Percentiles rank a stretch among this genome's conserved stretches.
Evolutionary conservation across 164 flowering plant genomes (phyloP).

Genomic region (Macadamia tetraphylla): DNA sequence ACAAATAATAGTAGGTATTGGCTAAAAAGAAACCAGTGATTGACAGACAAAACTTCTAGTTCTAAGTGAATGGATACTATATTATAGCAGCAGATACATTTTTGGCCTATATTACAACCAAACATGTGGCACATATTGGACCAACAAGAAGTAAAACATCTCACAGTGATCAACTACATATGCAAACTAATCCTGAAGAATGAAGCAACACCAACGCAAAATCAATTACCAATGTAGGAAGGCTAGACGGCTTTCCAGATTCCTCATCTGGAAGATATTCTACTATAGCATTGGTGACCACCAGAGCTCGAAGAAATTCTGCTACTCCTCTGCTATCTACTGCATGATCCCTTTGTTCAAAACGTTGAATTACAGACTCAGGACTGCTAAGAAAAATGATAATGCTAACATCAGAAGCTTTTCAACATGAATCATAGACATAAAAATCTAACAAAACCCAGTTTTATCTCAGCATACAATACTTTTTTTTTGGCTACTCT

Average conservation of each 20-base stretch:
- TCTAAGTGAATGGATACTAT: too few species aligned
- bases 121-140: not conserved
- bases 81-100: not conserved
- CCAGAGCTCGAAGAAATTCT: slow-evolving; percentile 91
- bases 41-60: too few species aligned
- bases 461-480: too few species aligned
- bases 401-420: too few species aligned
- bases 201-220: not conserved
- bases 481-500: too few species aligned
- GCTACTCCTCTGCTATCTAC: slow-evolving; percentile 92
- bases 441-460: too few species aligned
- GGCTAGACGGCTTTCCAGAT: slow-evolving; percentile 81
- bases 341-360: slow-evolving; percentile 80
- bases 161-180: not conserved
- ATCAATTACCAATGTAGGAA: slow-evolving; percentile 69
- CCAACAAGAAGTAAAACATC: not conserved
- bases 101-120: not conserved
- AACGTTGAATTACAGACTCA: slow-evolving; percentile 80
- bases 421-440: too few species aligned
- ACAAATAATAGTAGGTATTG: not conserved
- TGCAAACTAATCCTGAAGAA: not conserved
- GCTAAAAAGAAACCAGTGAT: not conserved
- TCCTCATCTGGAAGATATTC: slow-evolving; percentile 93
- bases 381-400: slow-evolving; percentile 43
- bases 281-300: slow-evolving; percentile 74